phyloP scores from a whole-genome alignment of 495 filamentous ascomycete species.

The Sporormia fimetaria region DNA sequence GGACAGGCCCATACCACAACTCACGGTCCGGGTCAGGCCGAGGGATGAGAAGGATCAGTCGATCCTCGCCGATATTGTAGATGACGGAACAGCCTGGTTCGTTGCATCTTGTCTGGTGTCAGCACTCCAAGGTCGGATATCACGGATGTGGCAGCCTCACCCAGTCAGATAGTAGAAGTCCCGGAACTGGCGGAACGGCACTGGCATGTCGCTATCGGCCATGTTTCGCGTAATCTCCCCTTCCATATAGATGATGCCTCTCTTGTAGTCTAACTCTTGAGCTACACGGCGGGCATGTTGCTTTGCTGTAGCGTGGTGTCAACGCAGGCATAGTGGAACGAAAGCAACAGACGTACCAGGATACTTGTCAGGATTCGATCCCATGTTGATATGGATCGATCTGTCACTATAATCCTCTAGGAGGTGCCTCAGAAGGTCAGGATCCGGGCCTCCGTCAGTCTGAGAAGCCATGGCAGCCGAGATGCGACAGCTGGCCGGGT shows the following conservation, averaged over 20 bases:
- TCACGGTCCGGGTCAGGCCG: conserved; percentile 43
- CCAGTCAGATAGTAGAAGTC: conserved; percentile 65
- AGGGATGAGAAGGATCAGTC: conserved; percentile 50
- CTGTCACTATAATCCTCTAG: conserved; percentile 16
- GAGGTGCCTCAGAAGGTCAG: too few species aligned
- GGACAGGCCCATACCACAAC: conserved; percentile 51
- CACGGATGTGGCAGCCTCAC: conserved; percentile 7
- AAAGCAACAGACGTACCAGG: conserved; percentile 32
- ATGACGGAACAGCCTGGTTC: conserved; percentile 51
- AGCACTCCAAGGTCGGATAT: conserved; percentile 2
- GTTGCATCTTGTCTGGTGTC: conserved; percentile 31
- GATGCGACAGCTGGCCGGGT: too few species aligned
- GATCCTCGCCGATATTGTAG: conserved; percentile 49
- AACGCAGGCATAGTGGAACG: neutral
- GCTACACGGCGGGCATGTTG: conserved; percentile 66
- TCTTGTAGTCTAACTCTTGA: conserved; percentile 46
- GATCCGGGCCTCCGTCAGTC: too few species aligned
- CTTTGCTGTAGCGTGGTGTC: conserved; percentile 47
- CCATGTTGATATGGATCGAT: conserved; percentile 23
- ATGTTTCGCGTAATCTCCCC: conserved; percentile 39
- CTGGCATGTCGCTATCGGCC: conserved; percentile 50
- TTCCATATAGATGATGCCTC: conserved; percentile 53
- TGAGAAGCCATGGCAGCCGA: too few species aligned
- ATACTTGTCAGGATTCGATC: conserved; percentile 30
- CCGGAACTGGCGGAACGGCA: conserved; percentile 51